Evolutionary conservation across 1,139 yeast species (phyloP).

Genomic region (Taiozyma sp.): DNA sequence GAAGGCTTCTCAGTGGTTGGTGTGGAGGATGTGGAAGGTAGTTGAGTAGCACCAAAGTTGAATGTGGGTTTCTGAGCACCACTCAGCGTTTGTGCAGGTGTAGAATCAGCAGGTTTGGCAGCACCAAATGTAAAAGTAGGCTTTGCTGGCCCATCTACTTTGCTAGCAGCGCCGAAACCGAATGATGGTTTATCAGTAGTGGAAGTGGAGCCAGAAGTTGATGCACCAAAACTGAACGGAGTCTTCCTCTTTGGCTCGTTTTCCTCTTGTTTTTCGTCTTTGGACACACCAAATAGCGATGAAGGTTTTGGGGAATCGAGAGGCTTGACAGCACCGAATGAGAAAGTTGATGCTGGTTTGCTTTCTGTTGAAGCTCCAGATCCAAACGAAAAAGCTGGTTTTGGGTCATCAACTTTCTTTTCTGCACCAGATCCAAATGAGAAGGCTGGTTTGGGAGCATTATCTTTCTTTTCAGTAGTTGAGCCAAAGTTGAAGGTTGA

Average conservation of each 20-base stretch:
- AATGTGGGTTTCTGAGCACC: not conserved
- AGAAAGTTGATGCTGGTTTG: no score
- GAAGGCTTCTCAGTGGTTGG: not conserved
- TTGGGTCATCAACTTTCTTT: no score
- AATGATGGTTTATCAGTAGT: not conserved
- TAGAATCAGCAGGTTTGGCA: not conserved
- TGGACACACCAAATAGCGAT: not conserved
- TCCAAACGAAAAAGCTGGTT: no score
- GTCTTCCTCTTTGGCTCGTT: slow-evolving; percentile 4
- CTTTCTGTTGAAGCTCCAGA: no score
- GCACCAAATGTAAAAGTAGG: slow-evolving; percentile 1
- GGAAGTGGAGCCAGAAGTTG: not conserved
- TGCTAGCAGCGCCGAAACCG: not conserved
- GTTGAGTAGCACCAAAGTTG: slow-evolving; percentile 1
- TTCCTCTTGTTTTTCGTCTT: not conserved
- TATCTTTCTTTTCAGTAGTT: slow-evolving; percentile 3
- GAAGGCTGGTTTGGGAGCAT: slow-evolving; percentile 6
- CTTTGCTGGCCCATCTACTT: not conserved
- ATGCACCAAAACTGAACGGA: slow-evolving; percentile 7
- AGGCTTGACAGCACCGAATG: not conserved
- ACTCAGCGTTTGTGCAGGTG: not conserved
- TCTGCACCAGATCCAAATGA: slow-evolving; percentile 8
- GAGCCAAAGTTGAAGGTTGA: slow-evolving; percentile 15
- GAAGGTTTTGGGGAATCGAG: not conserved
- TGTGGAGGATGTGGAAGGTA: not conserved